phyloP scores from a whole-genome alignment of 2,329 filamentous ascomycete species.

The Botrytis paeoniae region DNA sequence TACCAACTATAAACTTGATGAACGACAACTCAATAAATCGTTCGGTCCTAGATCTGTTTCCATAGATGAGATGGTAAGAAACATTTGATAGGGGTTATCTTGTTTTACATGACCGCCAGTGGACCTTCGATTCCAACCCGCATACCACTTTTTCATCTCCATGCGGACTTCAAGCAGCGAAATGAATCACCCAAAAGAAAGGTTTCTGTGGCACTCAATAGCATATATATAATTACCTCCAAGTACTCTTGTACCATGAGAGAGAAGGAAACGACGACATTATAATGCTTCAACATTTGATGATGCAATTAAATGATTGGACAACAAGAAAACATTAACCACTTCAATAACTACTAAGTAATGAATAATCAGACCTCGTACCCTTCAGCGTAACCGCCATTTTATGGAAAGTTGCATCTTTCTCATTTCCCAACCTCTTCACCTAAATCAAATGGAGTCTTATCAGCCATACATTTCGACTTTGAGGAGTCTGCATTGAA shows the following conservation, averaged over 20 bases:
- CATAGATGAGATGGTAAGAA: background rate
- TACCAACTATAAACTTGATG: background rate
- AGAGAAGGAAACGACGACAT: background rate
- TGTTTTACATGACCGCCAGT: background rate
- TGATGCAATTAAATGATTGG: background rate
- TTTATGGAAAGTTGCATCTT: background rate
- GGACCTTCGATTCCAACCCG: background rate
- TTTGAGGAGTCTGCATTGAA: background rate
- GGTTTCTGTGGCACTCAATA: background rate
- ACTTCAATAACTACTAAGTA: background rate
- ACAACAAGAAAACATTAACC: background rate
- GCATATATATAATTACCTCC: background rate
- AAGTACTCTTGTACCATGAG: background rate
- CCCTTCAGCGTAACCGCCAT: background rate
- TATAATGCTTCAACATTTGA: background rate
- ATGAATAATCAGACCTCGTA: background rate
- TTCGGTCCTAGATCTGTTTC: background rate
- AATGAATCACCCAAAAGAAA: background rate
- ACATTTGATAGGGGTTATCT: background rate
- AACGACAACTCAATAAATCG: background rate
- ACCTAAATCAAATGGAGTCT: background rate
- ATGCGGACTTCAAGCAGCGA: background rate
- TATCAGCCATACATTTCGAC: background rate
- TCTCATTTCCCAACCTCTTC: constrained; percentile 4
- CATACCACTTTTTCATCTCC: background rate